Percentiles rank a stretch among this genome's conserved stretches.
These are phyloP conservation scores for Ophiostoma himal-ulmi DNA, from an alignment of 2,329 filamentous ascomycete species.

Conservation along the genomic window DNA sequence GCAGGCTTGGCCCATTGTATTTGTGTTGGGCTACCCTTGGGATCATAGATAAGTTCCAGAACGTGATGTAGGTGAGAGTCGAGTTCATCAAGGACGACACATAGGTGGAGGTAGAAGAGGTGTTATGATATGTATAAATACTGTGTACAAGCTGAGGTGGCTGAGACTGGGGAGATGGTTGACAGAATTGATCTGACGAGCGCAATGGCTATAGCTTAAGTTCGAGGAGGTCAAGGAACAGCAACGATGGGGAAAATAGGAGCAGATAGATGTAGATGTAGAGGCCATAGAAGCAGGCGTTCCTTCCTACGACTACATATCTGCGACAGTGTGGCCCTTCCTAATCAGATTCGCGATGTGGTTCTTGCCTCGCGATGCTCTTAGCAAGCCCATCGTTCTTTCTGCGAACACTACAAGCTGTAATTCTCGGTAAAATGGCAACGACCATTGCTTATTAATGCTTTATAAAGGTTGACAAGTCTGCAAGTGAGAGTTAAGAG, in stretches of 20 bases:
- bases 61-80: background rate
- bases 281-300: background rate
- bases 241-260: background rate
- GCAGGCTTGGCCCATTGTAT: constrained; percentile 14
- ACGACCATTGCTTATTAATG: background rate
- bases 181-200: background rate
- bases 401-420: background rate
- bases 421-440: background rate
- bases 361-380: background rate
- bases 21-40: background rate
- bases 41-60: background rate
- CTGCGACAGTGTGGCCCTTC: background rate
- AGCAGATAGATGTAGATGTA: background rate
- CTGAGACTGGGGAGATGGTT: background rate
- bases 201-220: background rate
- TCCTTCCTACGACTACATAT: background rate
- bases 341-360: background rate
- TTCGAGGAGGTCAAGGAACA: background rate
- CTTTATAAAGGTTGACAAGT: background rate
- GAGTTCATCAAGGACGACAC: background rate
- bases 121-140: background rate
- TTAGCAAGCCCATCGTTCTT: background rate
- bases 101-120: background rate
- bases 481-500: background rate
- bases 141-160: background rate